phyloP scores from a whole-genome alignment of 176 grass and related monocot species.

The Oryza coarctata region DNA sequence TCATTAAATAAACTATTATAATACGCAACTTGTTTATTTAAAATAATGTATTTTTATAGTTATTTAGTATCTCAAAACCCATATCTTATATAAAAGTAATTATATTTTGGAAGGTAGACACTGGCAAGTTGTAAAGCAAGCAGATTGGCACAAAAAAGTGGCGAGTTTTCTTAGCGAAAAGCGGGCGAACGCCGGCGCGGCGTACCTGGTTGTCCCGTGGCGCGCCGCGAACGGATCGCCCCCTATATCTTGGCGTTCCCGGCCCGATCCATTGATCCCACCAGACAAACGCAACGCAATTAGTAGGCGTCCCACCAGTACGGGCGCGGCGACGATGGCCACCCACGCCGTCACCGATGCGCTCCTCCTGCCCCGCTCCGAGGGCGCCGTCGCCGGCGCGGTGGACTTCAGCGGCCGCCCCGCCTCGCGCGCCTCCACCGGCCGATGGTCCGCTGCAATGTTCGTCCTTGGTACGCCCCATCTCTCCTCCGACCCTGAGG shows the following conservation, averaged over 20 bases:
- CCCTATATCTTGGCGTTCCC: not conserved
- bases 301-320: not conserved
- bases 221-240: conserved; percentile 21
- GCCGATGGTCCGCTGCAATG: conserved; percentile 61
- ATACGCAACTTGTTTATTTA: no score
- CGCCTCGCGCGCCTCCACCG: conserved; percentile 41
- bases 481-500: not conserved
- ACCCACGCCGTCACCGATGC: not conserved
- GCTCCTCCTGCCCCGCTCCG: conserved; percentile 35
- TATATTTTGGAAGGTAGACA: no score
- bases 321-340: conserved; percentile 16
- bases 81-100: no score
- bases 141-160: not conserved
- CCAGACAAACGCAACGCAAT: not conserved
- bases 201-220: conserved; percentile 13
- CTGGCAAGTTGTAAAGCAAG: not conserved
- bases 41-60: no score
- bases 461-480: conserved; percentile 58
- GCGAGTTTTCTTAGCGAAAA: not conserved
- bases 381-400: conserved; percentile 33
- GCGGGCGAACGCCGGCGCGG: not conserved
- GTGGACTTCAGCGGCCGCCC: conserved; percentile 61
- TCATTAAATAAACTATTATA: no score
- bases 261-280: not conserved
- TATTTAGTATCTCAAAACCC: no score